Conservation (phyloP, 1,284 basidiomycete genomes). For the Termitomyces sp. region DNA sequence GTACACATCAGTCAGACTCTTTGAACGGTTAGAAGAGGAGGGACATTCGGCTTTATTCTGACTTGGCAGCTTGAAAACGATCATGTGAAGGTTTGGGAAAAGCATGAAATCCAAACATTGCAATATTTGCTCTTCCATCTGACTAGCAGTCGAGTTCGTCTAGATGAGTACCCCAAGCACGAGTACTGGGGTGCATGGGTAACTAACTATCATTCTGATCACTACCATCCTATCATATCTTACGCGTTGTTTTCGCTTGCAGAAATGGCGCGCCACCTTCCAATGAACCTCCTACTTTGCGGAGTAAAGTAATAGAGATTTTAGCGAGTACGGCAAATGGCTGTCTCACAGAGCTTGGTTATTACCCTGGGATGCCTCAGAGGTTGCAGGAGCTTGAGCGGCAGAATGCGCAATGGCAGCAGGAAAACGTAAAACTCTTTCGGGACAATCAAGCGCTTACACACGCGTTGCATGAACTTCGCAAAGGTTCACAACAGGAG, state of each 20-base stretch:
- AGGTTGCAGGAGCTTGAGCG: constrained; percentile 30
- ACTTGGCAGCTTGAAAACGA: no score
- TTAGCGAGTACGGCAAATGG: constrained; percentile 39
- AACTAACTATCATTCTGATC: not conserved
- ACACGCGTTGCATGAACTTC: constrained; percentile 23
- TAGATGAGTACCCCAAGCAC: constrained; percentile 10
- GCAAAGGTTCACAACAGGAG: constrained; percentile 19
- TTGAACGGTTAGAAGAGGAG: no score
- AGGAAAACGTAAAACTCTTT: constrained; percentile 45
- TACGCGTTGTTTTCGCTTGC: not conserved
- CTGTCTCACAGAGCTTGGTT: constrained; percentile 46
- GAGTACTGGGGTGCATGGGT: constrained; percentile 2
- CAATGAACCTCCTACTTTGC: constrained; percentile 21
- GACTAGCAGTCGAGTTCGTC: no score
- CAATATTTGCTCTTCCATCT: constrained; percentile 1
- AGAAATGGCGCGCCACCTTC: constrained; percentile 1
- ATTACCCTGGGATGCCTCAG: constrained; percentile 35
- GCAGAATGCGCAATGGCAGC: constrained; percentile 29
- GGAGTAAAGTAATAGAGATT: constrained; percentile 36
- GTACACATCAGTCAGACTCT: no score
- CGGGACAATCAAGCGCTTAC: constrained; percentile 45
- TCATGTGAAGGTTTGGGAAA: constrained; percentile 4
- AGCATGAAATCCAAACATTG: constrained; percentile 1
- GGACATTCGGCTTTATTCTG: no score
- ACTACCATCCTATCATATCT: not conserved